Percentiles rank a stretch among this genome's conserved stretches.
Evolutionary conservation across 805 yeast genomes (phyloP).

Genomic region (Brettanomyces bruxellensis): DNA sequence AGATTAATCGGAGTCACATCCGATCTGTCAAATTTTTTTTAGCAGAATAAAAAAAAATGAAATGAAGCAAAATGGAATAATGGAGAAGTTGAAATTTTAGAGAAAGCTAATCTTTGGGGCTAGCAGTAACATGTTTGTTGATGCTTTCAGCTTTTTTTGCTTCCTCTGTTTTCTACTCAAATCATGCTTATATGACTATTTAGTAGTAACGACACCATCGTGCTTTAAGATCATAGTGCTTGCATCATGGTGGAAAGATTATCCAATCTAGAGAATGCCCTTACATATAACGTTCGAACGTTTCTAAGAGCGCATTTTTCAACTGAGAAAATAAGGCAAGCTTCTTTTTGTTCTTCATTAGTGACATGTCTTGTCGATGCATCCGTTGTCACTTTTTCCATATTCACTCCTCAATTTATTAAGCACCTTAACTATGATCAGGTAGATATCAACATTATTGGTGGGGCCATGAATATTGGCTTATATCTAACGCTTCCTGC

Average conservation of each 20-base stretch:
- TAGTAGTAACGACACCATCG: too few species aligned
- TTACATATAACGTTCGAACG: conserved; percentile 37
- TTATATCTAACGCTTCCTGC: conserved; percentile 79
- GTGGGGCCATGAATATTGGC: conserved; percentile 68
- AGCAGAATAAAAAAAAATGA: too few species aligned
- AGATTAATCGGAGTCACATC: too few species aligned
- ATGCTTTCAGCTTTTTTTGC: too few species aligned
- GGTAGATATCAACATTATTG: conserved; percentile 57
- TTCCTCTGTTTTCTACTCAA: neutral
- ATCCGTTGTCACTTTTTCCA: conserved; percentile 71
- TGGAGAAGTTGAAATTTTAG: too few species aligned
- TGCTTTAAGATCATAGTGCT: neutral
- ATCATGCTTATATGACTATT: neutral
- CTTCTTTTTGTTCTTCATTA: conserved; percentile 51
- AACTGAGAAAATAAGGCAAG: conserved; percentile 30
- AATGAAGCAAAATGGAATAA: too few species aligned
- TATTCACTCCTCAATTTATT: conserved; percentile 67
- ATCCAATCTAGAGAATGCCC: conserved; percentile 27
- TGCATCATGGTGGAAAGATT: conserved; percentile 10
- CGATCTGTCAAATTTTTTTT: too few species aligned
- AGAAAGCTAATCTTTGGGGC: too few species aligned
- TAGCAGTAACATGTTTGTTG: too few species aligned
- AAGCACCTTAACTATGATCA: conserved; percentile 51
- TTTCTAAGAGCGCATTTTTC: conserved; percentile 35
- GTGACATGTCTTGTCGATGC: conserved; percentile 70